Evolutionary conservation across 2,329 filamentous ascomycete genomes (phyloP), one percentile per base, ranked within the genome.

Genomic region (Penicillium nordicum): DNA sequence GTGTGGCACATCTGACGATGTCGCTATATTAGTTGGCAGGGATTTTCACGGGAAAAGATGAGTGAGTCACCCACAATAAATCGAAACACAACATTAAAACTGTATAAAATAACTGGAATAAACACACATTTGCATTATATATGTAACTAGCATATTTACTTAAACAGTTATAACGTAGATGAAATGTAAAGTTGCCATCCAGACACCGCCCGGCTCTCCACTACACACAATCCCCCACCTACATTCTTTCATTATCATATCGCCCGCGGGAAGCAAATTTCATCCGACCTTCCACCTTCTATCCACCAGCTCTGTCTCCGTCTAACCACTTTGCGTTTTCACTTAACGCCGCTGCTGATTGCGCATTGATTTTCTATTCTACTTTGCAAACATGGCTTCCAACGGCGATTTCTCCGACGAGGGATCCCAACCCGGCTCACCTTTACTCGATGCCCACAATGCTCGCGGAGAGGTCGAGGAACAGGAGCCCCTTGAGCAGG

Each of bases 401-500:
- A 82, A 82, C 74, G 80, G 80, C 69, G 80, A 82, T 67, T 80
- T 79, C 65, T 80, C 79, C 55, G 79, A 81, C 60, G 77, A 80
- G 58, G 80, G 82, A 57, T 82, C 80, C 49, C 80, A 80, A 58
- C 81, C 81, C 50, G 81, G 80, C 56, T 84, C 81, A 45, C 82
- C 82, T 54, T 72, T 76, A 49, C 64, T 81, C 47, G 76, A 79
- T 42, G 71, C 72, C 63, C 73, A 63, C 63, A 64, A 78, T 58
- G 74, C 89, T 72, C 87, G 85, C 65, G 84, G 90, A 74, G 87
- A 90, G 69, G 83, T 90, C 68, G 88, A 90, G 71, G 88, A 88
- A 62, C 88, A 90, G 66, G 89, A 90, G 72, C 88, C 85, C 48
- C 81, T 82, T 47, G 76, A 83, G 23, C 49, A 51, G 64, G 78